Evolutionary conservation across 495 filamentous ascomycete species (phyloP), one percentile per base, ranked within the genome.

Genomic region (Penicillium turbatum): DNA sequence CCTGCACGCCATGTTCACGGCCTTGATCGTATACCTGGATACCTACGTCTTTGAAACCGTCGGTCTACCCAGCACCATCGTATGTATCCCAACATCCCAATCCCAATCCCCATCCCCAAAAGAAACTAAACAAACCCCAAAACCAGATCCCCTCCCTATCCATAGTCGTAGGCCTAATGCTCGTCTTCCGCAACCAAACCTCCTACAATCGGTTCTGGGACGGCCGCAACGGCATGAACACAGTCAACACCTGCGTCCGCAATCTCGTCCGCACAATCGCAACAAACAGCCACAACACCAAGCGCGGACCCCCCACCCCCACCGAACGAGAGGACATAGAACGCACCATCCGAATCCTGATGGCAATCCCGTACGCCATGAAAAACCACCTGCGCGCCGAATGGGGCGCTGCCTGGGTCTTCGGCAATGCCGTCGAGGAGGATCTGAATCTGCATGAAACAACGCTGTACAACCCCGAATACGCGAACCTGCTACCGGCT

Each of bases 111-210:
- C 21, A 24, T 24, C 21, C 21, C 21, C 2, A 4, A 24, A 4
- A 35, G 15, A 5, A 41, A 49, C 24, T 29, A 48, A 40, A 27
- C 34, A 37, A 29, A 11, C 8, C 17, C n/a, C 4, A 42, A 31
- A 15, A 17, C 24, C 47, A 84, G 80, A 84, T 90, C 49, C 86
- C 87, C 13, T 85, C 81, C n/a, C 68, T 90, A 1, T 88, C 85
- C 17, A 90, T 90, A 54, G 87, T 90, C 45, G 86, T 90, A 21
- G 87, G 87, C 63, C 63, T 90, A 15, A 89, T 90, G 84, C 85
- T 90, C 31, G 87, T 90, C 38, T 89, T 89, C 74, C 82, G 87
- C 12, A 89, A 90, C 56, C 74, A 79, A 57, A 86, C 84, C 32
- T 82, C 78, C 50, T 88, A 87, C 68, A 86, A 86, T 53, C 75